Base-by-base conservation (phyloP, 2,329 filamentous ascomycete species). In the Diaporthe longicolla region DNA sequence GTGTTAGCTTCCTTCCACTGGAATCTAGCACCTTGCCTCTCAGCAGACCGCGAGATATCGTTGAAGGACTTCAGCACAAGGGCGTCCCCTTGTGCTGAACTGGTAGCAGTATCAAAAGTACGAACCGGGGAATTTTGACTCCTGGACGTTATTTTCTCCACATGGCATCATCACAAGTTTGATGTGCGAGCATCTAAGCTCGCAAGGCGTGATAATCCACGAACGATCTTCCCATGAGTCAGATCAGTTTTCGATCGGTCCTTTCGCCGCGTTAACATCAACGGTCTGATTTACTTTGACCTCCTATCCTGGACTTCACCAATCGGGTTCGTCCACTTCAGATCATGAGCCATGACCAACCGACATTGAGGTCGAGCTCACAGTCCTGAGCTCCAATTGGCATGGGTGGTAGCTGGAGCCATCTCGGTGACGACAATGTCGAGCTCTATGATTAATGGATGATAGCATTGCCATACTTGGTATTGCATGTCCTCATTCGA, bases 361-460 rank as follows among this genome's bases (percentile, higher is more conserved):
- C 63, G 48, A 37, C 5, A 24, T 54, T 11, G 15, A 68, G n/a
- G 48, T 32, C 48, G 32, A 40, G 3, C 15, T 21, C 24, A 26
- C 3, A 50, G 32, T 21, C 63, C 26, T 26, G 63, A 40, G 63
- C 63, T 21, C 48, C n/a, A 68, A 26, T 15, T 68, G 54, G 63
- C n/a, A 9, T 54, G 15, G n/a, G 21, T 29, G 3, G 32, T 13
- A 19, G 21, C 32, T 26, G 32, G 32, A 68, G 63, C 63, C 54
- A 54, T 68, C 15, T 45, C 35, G 29, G 19, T 66, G 45, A 37
- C 48, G 48, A 68, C 48, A 40, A 40, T 54, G 2, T 68, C 6
- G 63, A 29, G 32, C 48, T 68, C 8, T 4, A 54, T 68, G 63
- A 52, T 29, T 40, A 54, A 21, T 68, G 32, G 63, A 68, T 52